Base-by-base conservation (phyloP, 495 filamentous ascomycete species). In the Pseudoneurospora amorphoporcata region DNA sequence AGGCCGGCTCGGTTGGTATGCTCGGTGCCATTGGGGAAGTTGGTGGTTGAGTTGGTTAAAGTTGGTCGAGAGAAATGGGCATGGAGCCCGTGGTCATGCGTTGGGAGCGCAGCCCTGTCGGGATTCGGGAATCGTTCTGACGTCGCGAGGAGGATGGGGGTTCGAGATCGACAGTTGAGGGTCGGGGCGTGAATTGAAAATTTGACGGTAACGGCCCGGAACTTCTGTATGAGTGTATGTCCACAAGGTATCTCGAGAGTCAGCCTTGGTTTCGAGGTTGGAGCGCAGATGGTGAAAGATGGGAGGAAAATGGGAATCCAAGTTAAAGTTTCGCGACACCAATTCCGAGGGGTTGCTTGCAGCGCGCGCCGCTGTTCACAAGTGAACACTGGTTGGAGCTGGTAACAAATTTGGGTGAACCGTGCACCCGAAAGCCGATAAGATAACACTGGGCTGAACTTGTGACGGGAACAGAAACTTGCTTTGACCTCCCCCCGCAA, bases 11-110 rank as follows among this genome's bases (percentile, higher is more conserved):
- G 16, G 68, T 17, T n/a, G 74, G 10, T 37, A 73, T 65, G 53
- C 53, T 73, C n/a, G 78, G 77, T 23, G 76, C 78, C 78, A 79
- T 79, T 47, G 23, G 8, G 39, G 4, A 35, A 4, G 12, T 39
- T 16, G 39, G 69, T 16, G 16, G n/a, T 37, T 23, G 45, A 71
- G 42, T 65, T 17, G 53, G 53, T 29, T 65, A 65, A 35, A 65
- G 3, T 37, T 17, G 53, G 53, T 65, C 6, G 53, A 35, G 29
- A 65, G 14, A 32, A 65, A 35, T 65, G 53, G 53, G 53, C 53
- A 65, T 65, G 29, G 53, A 65, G 53, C 53, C 53, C 53, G 14
- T 65, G 23, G 53, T 65, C 53, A 65, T 65, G 53, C 29, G 53
- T 65, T 37, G 53, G 29, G 53, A 65, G 32, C 53, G 53, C 29